phyloP scores from a whole-genome alignment of 345 rosid genomes.

The Syzygium grande region DNA sequence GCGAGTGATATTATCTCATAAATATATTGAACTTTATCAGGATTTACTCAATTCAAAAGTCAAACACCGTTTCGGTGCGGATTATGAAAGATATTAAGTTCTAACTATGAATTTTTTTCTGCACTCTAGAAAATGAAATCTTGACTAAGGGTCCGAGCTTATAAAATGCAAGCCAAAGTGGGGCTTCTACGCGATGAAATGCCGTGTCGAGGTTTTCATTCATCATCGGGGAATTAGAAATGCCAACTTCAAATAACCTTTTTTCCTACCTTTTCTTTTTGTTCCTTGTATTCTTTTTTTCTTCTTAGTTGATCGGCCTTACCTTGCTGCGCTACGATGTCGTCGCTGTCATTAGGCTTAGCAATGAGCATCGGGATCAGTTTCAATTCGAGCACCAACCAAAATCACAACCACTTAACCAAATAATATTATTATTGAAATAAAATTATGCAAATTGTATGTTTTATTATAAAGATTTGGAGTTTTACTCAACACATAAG shows the following conservation, averaged over 20 bases:
- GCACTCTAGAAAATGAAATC: not conserved
- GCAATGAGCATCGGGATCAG: not conserved
- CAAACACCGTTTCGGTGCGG: rapidly evolving
- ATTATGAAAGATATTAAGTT: not conserved
- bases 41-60: not conserved
- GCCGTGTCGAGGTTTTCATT: not conserved
- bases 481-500: not conserved
- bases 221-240: not conserved
- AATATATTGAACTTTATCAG: not conserved
- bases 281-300: not conserved
- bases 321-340: not conserved
- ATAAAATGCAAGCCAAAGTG: not conserved
- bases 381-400: not conserved
- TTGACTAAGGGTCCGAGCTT: not conserved
- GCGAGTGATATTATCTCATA: too few species aligned
- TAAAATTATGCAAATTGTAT: not conserved
- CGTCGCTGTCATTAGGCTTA: not conserved
- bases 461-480: not conserved
- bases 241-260: not conserved
- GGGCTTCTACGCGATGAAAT: not conserved
- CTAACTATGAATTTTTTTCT: not conserved
- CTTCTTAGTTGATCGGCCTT: not conserved
- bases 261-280: not conserved
- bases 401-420: not conserved
- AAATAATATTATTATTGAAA: not conserved